Conservation (phyloP, 176 grass and related monocot genomes). For the Areca catechu region DNA sequence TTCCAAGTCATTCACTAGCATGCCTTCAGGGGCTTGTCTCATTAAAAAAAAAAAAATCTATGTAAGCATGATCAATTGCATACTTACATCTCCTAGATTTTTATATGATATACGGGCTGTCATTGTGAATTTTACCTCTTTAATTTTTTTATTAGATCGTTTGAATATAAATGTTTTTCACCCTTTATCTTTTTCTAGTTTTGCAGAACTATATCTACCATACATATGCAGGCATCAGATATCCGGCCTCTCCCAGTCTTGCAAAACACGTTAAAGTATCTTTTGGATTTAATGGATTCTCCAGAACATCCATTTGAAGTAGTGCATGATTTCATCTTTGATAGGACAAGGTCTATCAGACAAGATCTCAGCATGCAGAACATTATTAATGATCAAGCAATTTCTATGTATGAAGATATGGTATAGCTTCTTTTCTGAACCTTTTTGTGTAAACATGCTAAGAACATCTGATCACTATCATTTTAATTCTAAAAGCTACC, state of each 20-base stretch:
- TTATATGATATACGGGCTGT: neutral
- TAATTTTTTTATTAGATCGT: no score
- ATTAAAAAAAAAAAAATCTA: no score
- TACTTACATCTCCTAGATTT: no score
- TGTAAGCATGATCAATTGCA: no score
- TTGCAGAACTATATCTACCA: conserved; percentile 83
- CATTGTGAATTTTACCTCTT: conserved; percentile 3
- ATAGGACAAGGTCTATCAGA: conserved; percentile 79
- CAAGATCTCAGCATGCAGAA: conserved; percentile 88
- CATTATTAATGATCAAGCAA: conserved; percentile 52
- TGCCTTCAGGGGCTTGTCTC: no score
- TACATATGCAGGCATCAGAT: conserved; percentile 40
- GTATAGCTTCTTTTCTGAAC: conserved; percentile 38
- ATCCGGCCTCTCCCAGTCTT: conserved; percentile 63
- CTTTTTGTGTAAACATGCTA: neutral
- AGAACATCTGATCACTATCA: no score
- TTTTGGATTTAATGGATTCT: conserved; percentile 53
- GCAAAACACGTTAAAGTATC: conserved; percentile 58
- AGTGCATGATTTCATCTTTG: conserved; percentile 93
- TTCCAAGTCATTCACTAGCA: no score
- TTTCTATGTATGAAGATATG: conserved; percentile 81
- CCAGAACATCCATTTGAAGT: conserved; percentile 47
- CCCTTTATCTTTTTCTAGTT: conserved; percentile 48
- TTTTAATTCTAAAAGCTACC: no score
- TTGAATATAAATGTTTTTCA: conserved; percentile 20